These are phyloP conservation scores for Chamaenerion angustifolium DNA, from an alignment of 345 rosid species.

Conservation along the genomic window DNA sequence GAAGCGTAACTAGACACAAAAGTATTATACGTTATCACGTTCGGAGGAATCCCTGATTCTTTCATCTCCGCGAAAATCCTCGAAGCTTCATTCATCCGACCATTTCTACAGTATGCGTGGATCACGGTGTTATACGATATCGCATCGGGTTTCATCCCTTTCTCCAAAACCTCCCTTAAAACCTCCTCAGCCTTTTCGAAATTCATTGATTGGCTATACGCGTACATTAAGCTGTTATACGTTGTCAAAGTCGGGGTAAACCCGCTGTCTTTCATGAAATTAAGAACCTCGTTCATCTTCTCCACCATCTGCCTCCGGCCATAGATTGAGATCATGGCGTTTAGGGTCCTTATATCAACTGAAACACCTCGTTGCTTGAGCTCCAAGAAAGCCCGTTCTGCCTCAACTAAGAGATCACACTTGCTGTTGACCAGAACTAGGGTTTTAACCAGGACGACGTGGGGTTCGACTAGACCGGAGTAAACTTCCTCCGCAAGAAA, in stretches of 20 bases:
- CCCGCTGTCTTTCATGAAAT: slow-evolving; percentile 70
- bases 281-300: slow-evolving; percentile 56
- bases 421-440: slow-evolving; percentile 82
- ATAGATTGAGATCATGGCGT: slow-evolving; percentile 81
- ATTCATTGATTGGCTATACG: slow-evolving; percentile 65
- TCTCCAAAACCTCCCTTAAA: slow-evolving; percentile 46
- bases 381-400: slow-evolving; percentile 70
- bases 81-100: slow-evolving; percentile 81
- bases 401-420: slow-evolving; percentile 57
- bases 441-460: slow-evolving; percentile 67
- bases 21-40: slow-evolving; percentile 78
- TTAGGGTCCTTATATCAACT: slow-evolving; percentile 60
- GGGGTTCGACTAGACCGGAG: slow-evolving; percentile 59
- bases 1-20: slow-evolving; percentile 79
- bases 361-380: slow-evolving; percentile 56
- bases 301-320: slow-evolving; percentile 76
- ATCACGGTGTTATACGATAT: slow-evolving; percentile 89
- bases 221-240: slow-evolving; percentile 82
- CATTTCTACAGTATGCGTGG: slow-evolving; percentile 72
- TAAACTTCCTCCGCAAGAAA: slow-evolving; percentile 69
- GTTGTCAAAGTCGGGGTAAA: slow-evolving; percentile 67
- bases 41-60: slow-evolving; percentile 53
- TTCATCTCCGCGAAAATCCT: slow-evolving; percentile 61
- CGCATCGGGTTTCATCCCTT: slow-evolving; percentile 75
- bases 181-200: slow-evolving; percentile 59